Conservation (phyloP, 352 stramenopile genomes). For the Peronospora tabacina region DNA sequence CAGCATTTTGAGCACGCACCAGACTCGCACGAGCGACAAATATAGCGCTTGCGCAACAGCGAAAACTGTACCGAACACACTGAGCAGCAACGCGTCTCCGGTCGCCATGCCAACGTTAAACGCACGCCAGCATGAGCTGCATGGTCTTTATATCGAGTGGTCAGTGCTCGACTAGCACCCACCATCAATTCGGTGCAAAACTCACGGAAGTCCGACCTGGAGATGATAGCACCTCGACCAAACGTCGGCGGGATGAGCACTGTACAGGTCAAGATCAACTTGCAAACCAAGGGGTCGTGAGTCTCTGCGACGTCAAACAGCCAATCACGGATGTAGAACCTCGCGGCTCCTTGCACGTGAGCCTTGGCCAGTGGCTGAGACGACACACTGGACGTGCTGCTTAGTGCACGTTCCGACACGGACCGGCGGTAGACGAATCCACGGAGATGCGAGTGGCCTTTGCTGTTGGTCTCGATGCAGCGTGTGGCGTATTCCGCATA, state of each 20-base stretch:
- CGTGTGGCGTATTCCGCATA: conserved; percentile 53
- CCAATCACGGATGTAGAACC: conserved; percentile 59
- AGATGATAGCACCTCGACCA: neutral
- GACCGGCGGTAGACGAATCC: conserved; percentile 71
- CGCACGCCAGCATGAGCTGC: conserved; percentile 19
- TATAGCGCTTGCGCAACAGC: conserved; percentile 52
- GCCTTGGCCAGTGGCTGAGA: conserved; percentile 31
- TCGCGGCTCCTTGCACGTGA: conserved; percentile 24
- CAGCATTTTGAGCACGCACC: conserved; percentile 56
- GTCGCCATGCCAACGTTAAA: conserved; percentile 23
- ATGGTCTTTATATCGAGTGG: conserved; percentile 49
- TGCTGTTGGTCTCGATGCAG: conserved; percentile 22
- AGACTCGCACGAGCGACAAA: conserved; percentile 43
- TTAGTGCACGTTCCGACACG: conserved; percentile 44
- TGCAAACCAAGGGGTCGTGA: conserved; percentile 48
- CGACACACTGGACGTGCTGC: conserved; percentile 38
- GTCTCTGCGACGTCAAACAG: conserved; percentile 64
- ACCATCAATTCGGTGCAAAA: conserved; percentile 53
- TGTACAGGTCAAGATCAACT: conserved; percentile 56
- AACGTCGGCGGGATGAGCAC: conserved; percentile 36
- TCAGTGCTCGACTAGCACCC: conserved; percentile 42
- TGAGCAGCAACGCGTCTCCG: conserved; percentile 34
- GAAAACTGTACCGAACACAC: conserved; percentile 59
- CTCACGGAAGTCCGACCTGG: conserved; percentile 49
- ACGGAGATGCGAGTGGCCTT: conserved; percentile 25